Conservation (phyloP, 1,284 basidiomycete species). For the Rhodotorula sp. region DNA sequence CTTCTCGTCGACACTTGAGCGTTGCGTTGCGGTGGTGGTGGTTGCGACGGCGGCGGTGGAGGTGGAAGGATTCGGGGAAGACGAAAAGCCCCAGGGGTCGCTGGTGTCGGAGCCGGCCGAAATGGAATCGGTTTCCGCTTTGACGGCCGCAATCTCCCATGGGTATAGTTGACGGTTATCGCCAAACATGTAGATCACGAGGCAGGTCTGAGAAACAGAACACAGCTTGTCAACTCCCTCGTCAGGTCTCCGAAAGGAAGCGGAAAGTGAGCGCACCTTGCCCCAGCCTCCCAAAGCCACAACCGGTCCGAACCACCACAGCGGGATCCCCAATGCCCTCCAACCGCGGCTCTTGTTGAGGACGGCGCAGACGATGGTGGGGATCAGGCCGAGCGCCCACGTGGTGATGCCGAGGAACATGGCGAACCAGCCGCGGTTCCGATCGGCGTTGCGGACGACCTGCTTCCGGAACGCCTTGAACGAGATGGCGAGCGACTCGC, state of each 20-base stretch:
- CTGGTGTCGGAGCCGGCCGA: background rate
- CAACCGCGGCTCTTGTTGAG: conserved; percentile 30
- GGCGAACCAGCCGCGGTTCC: conserved; percentile 35
- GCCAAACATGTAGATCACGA: conserved; percentile 33
- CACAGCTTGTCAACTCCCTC: too few species aligned
- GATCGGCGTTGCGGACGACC: conserved; percentile 32
- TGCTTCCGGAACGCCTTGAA: conserved; percentile 37
- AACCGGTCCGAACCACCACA: conserved; percentile 33
- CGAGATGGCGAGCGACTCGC: conserved; percentile 31
- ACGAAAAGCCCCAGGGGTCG: background rate
- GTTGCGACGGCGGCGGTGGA: background rate
- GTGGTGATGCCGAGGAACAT: conserved; percentile 35
- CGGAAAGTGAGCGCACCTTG: background rate
- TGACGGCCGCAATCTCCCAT: conserved; percentile 7
- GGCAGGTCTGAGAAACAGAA: conserved; percentile 10
- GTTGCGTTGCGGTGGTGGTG: background rate
- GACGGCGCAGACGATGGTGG: conserved; percentile 30
- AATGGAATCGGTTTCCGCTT: background rate
- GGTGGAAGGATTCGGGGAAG: too few species aligned
- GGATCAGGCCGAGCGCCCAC: conserved; percentile 31
- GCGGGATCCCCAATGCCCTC: conserved; percentile 23
- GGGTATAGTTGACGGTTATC: conserved; percentile 32
- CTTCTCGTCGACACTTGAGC: conserved; percentile 6
- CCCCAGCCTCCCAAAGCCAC: conserved; percentile 29
- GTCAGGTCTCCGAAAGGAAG: background rate